Conservation (phyloP, 768 basidiomycete genomes). For the Lepiota brunneoincarnata region DNA sequence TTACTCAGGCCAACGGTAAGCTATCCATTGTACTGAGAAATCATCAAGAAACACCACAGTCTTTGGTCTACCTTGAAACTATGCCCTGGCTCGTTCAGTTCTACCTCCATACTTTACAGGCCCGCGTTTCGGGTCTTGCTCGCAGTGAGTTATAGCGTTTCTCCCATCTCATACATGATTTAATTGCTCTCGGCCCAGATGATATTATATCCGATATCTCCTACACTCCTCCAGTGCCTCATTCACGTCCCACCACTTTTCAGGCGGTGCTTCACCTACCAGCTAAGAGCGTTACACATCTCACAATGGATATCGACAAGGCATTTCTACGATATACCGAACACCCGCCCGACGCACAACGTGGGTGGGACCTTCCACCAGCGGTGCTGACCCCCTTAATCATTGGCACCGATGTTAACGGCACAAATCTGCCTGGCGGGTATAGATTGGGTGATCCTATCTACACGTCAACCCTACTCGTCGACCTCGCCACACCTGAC, state of each 20-base stretch:
- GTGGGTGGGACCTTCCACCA: slow-evolving; percentile 91
- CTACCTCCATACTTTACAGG: slow-evolving; percentile 75
- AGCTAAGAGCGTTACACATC: slow-evolving; percentile 53
- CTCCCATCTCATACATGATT: background rate
- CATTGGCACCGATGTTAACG: slow-evolving; percentile 15
- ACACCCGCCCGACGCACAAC: slow-evolving; percentile 92
- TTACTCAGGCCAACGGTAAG: slow-evolving; percentile 72
- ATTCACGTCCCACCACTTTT: slow-evolving; percentile 74
- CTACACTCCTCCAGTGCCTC: slow-evolving; percentile 67
- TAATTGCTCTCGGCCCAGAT: slow-evolving; percentile 33
- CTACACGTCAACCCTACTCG: slow-evolving; percentile 79
- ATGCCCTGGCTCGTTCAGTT: slow-evolving; percentile 93
- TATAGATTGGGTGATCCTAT: slow-evolving; percentile 26
- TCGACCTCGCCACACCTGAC: slow-evolving; percentile 96
- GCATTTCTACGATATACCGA: slow-evolving; percentile 92
- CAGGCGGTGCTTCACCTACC: slow-evolving; percentile 74
- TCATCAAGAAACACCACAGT: slow-evolving; percentile 38
- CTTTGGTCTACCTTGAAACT: slow-evolving; percentile 79
- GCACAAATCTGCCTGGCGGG: slow-evolving; percentile 28
- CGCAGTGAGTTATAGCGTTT: background rate
- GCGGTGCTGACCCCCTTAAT: slow-evolving; percentile 63
- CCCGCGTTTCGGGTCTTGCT: slow-evolving; percentile 42
- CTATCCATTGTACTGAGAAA: slow-evolving; percentile 71
- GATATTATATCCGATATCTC: slow-evolving; percentile 61
- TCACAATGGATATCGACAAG: slow-evolving; percentile 76